Evolutionary conservation across 352 stramenopile genomes (phyloP).

Genomic region (Phytophthora nicotianae): DNA sequence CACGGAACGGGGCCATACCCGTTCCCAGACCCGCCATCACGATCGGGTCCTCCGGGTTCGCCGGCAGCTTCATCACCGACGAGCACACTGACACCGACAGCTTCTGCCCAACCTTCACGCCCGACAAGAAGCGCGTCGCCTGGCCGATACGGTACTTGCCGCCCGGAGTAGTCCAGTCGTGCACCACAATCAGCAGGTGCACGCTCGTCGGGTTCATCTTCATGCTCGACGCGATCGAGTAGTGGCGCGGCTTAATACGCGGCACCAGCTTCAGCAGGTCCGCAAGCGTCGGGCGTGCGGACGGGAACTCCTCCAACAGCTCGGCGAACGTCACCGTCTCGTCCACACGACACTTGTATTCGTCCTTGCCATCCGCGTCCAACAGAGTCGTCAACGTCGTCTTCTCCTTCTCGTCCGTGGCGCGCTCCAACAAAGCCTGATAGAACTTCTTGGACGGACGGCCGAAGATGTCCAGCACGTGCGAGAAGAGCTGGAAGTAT

Average conservation of each 20-base stretch:
- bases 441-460: conserved; percentile 88
- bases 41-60: conserved; percentile 71
- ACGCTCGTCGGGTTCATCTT: conserved; percentile 85
- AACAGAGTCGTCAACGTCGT: conserved; percentile 53
- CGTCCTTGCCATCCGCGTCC: conserved; percentile 77
- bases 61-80: conserved; percentile 80
- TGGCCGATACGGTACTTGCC: conserved; percentile 72
- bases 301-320: conserved; percentile 75
- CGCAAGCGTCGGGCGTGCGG: conserved; percentile 61
- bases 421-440: conserved; percentile 61
- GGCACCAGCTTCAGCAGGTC: conserved; percentile 78
- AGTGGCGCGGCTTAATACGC: conserved; percentile 89
- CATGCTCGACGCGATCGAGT: conserved; percentile 91
- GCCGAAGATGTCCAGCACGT: conserved; percentile 87
- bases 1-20: conserved; percentile 90
- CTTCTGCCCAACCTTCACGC: conserved; percentile 52
- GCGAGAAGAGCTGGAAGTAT: conserved; percentile 83
- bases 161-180: conserved; percentile 84
- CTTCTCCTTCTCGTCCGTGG: conserved; percentile 78
- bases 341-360: conserved; percentile 80
- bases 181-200: conserved; percentile 86
- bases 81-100: conserved; percentile 74
- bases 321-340: conserved; percentile 84
- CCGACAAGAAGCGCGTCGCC: conserved; percentile 65
- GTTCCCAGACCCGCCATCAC: conserved; percentile 90